These are phyloP conservation scores for Violaceomyces palustris DNA, from an alignment of 1,284 basidiomycete species.

Conservation along the genomic window DNA sequence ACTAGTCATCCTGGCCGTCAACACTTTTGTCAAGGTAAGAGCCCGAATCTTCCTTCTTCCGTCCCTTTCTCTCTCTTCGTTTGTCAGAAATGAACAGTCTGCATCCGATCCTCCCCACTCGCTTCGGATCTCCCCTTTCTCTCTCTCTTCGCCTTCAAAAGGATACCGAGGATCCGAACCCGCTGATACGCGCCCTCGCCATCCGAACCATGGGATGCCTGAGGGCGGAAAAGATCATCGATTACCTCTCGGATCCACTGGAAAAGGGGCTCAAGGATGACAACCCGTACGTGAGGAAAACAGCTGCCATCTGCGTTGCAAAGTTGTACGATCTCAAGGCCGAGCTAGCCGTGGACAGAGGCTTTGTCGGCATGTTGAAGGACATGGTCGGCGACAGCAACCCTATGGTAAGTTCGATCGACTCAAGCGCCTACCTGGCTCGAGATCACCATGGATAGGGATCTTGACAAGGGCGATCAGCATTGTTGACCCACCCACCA, in stretches of 20 bases:
- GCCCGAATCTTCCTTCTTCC: neutral
- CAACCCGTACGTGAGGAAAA: conserved; percentile 81
- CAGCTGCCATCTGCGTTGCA: conserved; percentile 86
- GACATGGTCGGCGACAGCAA: conserved; percentile 87
- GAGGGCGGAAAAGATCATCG: conserved; percentile 96
- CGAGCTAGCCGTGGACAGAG: conserved; percentile 87
- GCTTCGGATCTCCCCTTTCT: neutral
- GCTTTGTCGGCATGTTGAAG: conserved; percentile 80
- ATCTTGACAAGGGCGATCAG: too few species aligned
- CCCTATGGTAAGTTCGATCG: too few species aligned
- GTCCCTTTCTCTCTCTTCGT: too few species aligned
- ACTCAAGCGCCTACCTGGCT: too few species aligned
- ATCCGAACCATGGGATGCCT: conserved; percentile 97
- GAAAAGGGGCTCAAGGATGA: conserved; percentile 87
- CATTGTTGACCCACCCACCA: too few species aligned
- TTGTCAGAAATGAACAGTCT: too few species aligned
- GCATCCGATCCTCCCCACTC: too few species aligned
- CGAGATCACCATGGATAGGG: too few species aligned
- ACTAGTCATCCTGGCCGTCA: conserved; percentile 92
- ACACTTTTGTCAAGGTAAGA: conserved; percentile 76
- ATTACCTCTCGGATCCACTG: conserved; percentile 90
- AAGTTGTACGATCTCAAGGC: conserved; percentile 97
- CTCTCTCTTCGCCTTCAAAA: conserved; percentile 53
- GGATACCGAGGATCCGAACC: conserved; percentile 92
- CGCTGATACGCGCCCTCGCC: conserved; percentile 88